Conservation (phyloP, 768 basidiomycete species). For the Termitomyces sp. region DNA sequence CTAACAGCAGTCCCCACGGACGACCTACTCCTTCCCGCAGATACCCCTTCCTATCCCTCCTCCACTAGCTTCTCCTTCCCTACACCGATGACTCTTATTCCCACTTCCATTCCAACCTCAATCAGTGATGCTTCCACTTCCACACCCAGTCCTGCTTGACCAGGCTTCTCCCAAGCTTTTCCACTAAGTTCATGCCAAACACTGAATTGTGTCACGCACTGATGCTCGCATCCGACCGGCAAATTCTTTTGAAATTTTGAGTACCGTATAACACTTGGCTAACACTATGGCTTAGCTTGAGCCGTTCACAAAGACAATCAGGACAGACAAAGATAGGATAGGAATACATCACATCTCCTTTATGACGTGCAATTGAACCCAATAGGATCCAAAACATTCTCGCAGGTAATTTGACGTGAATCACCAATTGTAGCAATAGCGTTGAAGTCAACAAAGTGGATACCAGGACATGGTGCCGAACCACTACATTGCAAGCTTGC, state of each 20-base stretch:
- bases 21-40: conserved; percentile 39
- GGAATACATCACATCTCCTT: not conserved
- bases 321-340: not conserved
- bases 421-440: conserved; percentile 12
- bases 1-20: conserved; percentile 19
- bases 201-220: too few species aligned
- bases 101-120: conserved; percentile 24
- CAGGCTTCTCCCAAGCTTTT: conserved; percentile 36
- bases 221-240: not conserved
- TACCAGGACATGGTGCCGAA: conserved; percentile 25
- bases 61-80: not conserved
- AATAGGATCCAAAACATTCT: conserved; percentile 18
- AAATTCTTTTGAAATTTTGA: too few species aligned
- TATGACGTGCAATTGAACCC: conserved; percentile 21
- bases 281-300: not conserved
- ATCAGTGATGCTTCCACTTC: conserved; percentile 11
- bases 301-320: not conserved
- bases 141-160: too few species aligned
- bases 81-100: conserved; percentile 17
- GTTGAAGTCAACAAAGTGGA: conserved; percentile 20
- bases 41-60: conserved; percentile 20
- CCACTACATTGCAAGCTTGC: conserved; percentile 29
- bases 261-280: too few species aligned
- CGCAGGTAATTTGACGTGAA: conserved; percentile 16
- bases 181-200: too few species aligned